phyloP scores from a whole-genome alignment of 2,329 filamentous ascomycete species.

The Diaporthe sp. region DNA sequence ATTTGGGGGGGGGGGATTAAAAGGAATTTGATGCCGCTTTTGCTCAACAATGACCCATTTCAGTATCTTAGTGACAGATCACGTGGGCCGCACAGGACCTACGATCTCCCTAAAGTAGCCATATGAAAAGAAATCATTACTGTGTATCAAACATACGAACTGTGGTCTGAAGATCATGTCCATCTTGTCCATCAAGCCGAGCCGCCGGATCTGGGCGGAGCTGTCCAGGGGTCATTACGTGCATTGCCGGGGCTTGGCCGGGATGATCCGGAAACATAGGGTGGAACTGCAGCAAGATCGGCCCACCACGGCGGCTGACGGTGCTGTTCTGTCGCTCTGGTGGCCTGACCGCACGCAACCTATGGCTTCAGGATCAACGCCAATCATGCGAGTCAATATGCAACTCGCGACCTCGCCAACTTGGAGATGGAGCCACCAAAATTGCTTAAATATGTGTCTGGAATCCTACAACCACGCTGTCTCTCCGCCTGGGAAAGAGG shows the following conservation, averaged over 20 bases:
- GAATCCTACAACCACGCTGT: not conserved
- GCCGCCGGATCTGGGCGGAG: slow-evolving; percentile 4
- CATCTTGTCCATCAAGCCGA: not conserved
- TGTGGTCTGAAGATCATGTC: slow-evolving; percentile 14
- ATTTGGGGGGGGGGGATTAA: too few relatives aligned
- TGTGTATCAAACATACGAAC: not conserved
- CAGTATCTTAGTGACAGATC: too few relatives aligned
- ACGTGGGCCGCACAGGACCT: too few relatives aligned
- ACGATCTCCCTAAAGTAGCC: not conserved
- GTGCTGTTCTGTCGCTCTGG: slow-evolving; percentile 33
- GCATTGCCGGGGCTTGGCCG: slow-evolving; percentile 27
- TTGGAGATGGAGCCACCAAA: slow-evolving; percentile 5
- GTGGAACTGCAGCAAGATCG: slow-evolving; percentile 38
- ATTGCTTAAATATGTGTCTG: not conserved
- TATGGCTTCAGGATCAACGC: slow-evolving; percentile 36
- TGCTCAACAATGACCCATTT: too few relatives aligned
- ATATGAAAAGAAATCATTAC: not conserved
- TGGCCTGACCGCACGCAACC: slow-evolving; percentile 32
- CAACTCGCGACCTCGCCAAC: slow-evolving; percentile 1
- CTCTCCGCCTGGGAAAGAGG: not conserved
- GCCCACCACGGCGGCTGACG: slow-evolving; percentile 33
- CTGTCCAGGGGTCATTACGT: not conserved
- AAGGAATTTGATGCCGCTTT: too few relatives aligned
- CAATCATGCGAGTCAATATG: slow-evolving; percentile 36
- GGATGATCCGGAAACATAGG: slow-evolving; percentile 28